Conservation (phyloP, 768 basidiomycete species). For the Candolleomyces aberdarensis region DNA sequence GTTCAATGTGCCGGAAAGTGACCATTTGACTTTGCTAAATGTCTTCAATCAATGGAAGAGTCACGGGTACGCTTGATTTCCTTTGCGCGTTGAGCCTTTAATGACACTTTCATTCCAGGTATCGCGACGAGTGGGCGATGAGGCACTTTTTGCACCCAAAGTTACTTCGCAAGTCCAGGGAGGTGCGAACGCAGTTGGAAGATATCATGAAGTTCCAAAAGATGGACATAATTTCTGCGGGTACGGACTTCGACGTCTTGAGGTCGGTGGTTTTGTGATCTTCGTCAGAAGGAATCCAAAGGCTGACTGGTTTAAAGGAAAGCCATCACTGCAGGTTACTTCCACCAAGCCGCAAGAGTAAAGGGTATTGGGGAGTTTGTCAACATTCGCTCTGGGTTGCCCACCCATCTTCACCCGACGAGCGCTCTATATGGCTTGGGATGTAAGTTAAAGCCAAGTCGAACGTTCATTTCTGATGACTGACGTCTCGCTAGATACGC, state of each 20-base stretch:
- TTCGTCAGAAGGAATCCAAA: neutral
- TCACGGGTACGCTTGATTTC: constrained; percentile 65
- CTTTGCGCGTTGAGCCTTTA: constrained; percentile 1
- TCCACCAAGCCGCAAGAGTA: constrained; percentile 96
- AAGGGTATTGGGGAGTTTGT: constrained; percentile 99
- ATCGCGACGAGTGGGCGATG: constrained; percentile 91
- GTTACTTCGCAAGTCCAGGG: constrained; percentile 88
- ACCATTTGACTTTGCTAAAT: constrained; percentile 92
- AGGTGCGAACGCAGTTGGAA: constrained; percentile 93
- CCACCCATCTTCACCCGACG: constrained; percentile 95
- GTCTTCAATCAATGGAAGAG: constrained; percentile 99
- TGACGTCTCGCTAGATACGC: constrained; percentile 64
- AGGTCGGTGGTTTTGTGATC: constrained; percentile 33
- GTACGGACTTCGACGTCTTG: constrained; percentile 93
- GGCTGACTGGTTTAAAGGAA: constrained; percentile 50
- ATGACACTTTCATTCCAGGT: constrained; percentile 42
- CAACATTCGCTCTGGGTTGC: constrained; percentile 91
- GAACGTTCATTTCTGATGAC: neutral
- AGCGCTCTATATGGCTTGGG: constrained; percentile 95
- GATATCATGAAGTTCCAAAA: constrained; percentile 99
- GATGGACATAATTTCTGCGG: constrained; percentile 87
- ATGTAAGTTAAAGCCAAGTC: constrained; percentile 50
- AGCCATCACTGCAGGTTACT: constrained; percentile 96
- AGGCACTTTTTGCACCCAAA: constrained; percentile 97
- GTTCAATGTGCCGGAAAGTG: constrained; percentile 98